Conservation (phyloP, 192 early-diverging fungal species). For the Jimgerdemannia flammicorona region DNA sequence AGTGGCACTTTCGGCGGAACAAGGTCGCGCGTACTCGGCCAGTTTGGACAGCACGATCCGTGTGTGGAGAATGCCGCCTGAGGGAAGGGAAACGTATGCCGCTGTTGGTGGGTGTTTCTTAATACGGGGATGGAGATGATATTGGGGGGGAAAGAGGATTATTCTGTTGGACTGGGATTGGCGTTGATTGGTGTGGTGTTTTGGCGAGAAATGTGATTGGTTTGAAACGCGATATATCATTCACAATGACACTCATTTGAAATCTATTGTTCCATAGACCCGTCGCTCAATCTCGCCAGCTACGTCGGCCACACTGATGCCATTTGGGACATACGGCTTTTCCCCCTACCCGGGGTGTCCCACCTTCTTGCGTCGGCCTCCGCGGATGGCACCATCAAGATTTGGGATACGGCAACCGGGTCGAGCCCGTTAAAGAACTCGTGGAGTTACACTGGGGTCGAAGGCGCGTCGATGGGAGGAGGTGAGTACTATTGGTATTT, state of each 20-base stretch:
- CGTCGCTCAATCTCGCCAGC: constrained; percentile 48
- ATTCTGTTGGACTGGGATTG: too few relatives aligned
- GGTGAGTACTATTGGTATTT: constrained; percentile 5
- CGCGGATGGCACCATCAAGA: constrained; percentile 75
- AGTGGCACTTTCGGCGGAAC: constrained; percentile 57
- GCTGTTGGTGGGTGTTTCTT: constrained; percentile 34
- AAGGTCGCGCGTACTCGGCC: constrained; percentile 61
- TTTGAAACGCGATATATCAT: too few relatives aligned
- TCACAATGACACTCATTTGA: too few relatives aligned
- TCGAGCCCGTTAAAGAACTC: constrained; percentile 39
- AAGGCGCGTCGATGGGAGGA: constrained; percentile 2
- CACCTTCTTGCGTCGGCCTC: constrained; percentile 68
- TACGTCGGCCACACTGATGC: constrained; percentile 80
- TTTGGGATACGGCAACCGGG: constrained; percentile 64
- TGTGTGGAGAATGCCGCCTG: constrained; percentile 57
- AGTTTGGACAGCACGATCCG: constrained; percentile 72
- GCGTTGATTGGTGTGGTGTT: too few relatives aligned
- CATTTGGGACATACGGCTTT: constrained; percentile 80
- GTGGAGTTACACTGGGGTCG: background rate
- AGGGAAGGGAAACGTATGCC: constrained; percentile 51
- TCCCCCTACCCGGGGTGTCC: constrained; percentile 39
- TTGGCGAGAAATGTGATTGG: too few relatives aligned
- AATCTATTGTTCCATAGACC: constrained; percentile 23
- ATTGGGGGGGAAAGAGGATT: background rate
- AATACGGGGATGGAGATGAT: background rate